Evolutionary conservation across 108 stramenopile genomes (phyloP).

Genomic region (Cyclotella sp.): DNA sequence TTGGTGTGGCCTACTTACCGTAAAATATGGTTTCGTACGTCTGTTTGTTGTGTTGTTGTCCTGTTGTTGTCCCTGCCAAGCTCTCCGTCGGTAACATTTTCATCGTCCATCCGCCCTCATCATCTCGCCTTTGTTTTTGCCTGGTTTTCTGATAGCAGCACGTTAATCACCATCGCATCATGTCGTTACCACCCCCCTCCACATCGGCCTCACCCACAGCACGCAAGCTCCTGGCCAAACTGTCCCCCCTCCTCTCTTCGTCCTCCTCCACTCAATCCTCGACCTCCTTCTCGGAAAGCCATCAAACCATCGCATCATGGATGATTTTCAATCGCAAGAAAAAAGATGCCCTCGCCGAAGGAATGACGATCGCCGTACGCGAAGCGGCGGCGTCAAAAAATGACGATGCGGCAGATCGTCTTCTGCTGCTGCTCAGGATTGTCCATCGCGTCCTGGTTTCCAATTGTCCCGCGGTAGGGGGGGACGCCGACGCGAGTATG

Average conservation of each 20-base stretch:
- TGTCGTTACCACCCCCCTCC: not conserved
- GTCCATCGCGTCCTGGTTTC: not conserved
- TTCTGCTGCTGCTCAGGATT: not conserved
- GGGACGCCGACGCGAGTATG: not conserved
- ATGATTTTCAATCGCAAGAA: constrained; percentile 23
- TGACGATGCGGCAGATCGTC: not conserved
- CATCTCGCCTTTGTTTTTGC: too few relatives aligned
- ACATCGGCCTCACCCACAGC: constrained; percentile 8
- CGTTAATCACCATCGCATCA: too few relatives aligned
- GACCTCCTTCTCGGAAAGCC: not conserved
- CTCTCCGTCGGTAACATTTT: too few relatives aligned
- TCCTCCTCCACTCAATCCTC: not conserved
- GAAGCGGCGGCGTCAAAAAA: not conserved
- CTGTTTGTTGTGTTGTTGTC: too few relatives aligned
- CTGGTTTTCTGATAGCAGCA: too few relatives aligned
- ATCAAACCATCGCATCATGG: constrained; percentile 12
- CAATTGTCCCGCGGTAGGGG: constrained; percentile 2
- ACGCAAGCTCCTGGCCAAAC: constrained; percentile 7
- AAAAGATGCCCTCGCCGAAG: not conserved
- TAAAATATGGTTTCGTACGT: too few relatives aligned
- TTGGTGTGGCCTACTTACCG: too few relatives aligned
- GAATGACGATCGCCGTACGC: not conserved
- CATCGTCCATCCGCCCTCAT: too few relatives aligned
- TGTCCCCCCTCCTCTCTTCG: constrained; percentile 3
- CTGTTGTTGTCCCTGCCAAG: too few relatives aligned